Evolutionary conservation across 1,284 basidiomycete genomes (phyloP), one percentile per base, ranked within the genome.

Genomic region (Earliella scabrosa): DNA sequence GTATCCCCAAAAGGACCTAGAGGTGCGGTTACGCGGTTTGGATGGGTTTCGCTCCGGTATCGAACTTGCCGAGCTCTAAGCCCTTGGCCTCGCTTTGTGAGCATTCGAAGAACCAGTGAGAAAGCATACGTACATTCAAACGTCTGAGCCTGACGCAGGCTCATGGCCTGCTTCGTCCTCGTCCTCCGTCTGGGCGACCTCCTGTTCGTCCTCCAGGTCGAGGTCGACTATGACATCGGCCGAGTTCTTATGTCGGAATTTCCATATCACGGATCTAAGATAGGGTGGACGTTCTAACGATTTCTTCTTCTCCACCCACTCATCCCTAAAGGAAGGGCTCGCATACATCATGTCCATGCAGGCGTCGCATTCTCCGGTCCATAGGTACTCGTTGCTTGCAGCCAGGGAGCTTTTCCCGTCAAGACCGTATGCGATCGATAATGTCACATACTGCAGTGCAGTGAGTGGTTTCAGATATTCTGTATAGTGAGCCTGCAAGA

Each of bases 271-370:
- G 13, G 40, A 23, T 16, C 50, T 52, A 5, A 65, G 50, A 1
- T 57, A 51, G 10, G 57, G 55, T 1, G 61, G 61, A 8, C 48
- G 32, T 35, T 52, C 31, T 20, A 47, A 24, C 9, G 16, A 16
- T 27, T 48, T 60, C 54, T 63, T 63, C 52, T 46, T 47, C 47
- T 57, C 54, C 16, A 59, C 48, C 61, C 61, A 61, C 2, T 61
- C 58, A 9, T 18, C 4, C 34, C 50, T 40, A 39, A 56, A 65
- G 20, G 52, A 57, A 4, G 43, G 45, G 21, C 50, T 46, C 5
- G 51, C 29, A 35, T 56, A 65, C 63, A 65, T 61, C 36, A 61
- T 54, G 39, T 59, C 54, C 58, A 65, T 63, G 43, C 63, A 65
- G 1, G 57, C 59, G 52, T 63, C 61, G 46, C 63, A 65, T 39